These are phyloP conservation scores for Firmiana major DNA, from an alignment of 345 rosid genomes.

Conservation along the genomic window DNA sequence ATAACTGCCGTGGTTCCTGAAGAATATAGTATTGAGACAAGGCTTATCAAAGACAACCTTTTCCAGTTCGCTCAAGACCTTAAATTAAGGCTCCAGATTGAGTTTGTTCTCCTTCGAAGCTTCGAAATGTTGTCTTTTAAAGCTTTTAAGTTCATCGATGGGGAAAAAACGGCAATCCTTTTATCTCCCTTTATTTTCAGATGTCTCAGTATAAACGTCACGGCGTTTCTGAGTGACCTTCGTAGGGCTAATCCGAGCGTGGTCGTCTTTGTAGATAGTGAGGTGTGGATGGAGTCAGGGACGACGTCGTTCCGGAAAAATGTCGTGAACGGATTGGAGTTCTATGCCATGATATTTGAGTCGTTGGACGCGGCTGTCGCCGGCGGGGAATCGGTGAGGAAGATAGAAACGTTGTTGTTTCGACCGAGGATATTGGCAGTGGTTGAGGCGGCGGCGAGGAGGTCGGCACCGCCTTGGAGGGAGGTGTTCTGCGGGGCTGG, in stretches of 20 bases:
- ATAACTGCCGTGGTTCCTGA: conserved; percentile 83
- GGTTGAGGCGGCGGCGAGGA: conserved; percentile 53
- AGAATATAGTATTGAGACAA: conserved; percentile 57
- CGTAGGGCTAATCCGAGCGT: conserved; percentile 57
- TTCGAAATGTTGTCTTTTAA: conserved; percentile 75
- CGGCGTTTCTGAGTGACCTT: conserved; percentile 47
- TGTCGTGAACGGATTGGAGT: conserved; percentile 63
- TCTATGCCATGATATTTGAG: conserved; percentile 70
- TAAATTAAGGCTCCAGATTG: conserved; percentile 67
- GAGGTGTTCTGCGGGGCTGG: conserved; percentile 71
- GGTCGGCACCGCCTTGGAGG: conserved; percentile 56
- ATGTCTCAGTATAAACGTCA: conserved; percentile 37
- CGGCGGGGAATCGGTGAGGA: conserved; percentile 53
- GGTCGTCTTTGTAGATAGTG: conserved; percentile 68
- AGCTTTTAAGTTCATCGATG: conserved; percentile 60
- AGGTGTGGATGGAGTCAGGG: conserved; percentile 56
- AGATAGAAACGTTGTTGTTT: conserved; percentile 57
- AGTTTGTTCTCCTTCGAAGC: conserved; percentile 61
- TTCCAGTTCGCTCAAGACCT: conserved; percentile 78
- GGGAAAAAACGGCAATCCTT: conserved; percentile 61
- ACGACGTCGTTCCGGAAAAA: conserved; percentile 69
- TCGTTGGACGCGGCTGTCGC: conserved; percentile 72
- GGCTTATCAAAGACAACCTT: conserved; percentile 69
- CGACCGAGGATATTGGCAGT: conserved; percentile 57
- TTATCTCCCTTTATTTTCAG: conserved; percentile 63